Evolutionary conservation across 2,329 filamentous ascomycete species (phyloP).

Genomic region (Fusarium multiceps): DNA sequence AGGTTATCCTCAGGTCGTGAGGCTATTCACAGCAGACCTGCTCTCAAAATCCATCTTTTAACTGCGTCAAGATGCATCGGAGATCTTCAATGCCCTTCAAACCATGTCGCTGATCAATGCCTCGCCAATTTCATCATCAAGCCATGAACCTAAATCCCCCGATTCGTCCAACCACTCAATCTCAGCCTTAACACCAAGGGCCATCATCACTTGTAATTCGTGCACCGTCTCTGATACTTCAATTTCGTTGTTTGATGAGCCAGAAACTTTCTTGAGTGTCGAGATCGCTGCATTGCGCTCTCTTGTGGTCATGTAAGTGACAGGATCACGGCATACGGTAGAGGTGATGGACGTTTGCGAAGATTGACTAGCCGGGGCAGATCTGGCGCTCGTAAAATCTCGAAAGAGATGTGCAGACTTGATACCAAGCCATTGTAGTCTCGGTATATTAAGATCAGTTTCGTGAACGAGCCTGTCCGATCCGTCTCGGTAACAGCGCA

Average conservation of each 20-base stretch:
- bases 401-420: constrained; percentile 56
- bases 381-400: background rate
- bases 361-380: constrained; percentile 10
- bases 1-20: too few species aligned
- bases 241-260: constrained; percentile 41
- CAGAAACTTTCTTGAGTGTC: constrained; percentile 61
- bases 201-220: constrained; percentile 78
- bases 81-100: background rate
- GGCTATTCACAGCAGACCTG: too few species aligned
- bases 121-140: constrained; percentile 56
- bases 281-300: constrained; percentile 69
- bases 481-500: constrained; percentile 78
- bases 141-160: constrained; percentile 62
- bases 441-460: constrained; percentile 59
- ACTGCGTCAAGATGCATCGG: too few species aligned
- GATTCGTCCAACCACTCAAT: constrained; percentile 75
- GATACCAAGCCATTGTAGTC: constrained; percentile 74
- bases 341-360: constrained; percentile 43
- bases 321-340: constrained; percentile 44
- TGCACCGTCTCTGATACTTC: constrained; percentile 56
- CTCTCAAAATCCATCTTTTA: too few species aligned
- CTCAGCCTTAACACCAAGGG: constrained; percentile 80
- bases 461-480: constrained; percentile 73
- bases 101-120: constrained; percentile 4
- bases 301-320: constrained; percentile 58